Evolutionary conservation across 2,329 filamentous ascomycete genomes (phyloP).

Genomic region (Pseudogymnoascus sp.): DNA sequence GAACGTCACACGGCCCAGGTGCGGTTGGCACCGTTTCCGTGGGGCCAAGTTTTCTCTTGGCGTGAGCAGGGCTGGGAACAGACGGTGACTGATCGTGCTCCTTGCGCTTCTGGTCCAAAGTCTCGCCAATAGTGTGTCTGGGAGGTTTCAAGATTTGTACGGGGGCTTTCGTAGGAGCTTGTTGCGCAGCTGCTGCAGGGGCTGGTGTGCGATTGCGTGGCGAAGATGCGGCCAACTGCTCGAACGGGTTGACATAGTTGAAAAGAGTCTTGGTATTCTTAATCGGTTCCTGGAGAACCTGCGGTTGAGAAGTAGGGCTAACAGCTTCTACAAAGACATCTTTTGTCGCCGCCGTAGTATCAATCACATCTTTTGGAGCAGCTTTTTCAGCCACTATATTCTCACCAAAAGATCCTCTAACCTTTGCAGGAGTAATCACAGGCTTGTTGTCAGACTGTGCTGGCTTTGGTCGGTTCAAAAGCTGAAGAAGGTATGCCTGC

Average conservation of each 20-base stretch:
- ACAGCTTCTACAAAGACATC: conserved; percentile 36
- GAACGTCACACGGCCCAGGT: conserved; percentile 32
- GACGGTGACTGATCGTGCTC: conserved; percentile 21
- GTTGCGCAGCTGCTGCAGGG: conserved; percentile 32
- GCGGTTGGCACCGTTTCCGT: conserved; percentile 21
- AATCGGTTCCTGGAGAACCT: conserved; percentile 12
- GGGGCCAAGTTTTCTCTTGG: conserved; percentile 25
- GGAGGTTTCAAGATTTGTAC: conserved; percentile 29
- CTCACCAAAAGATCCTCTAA: conserved; percentile 6
- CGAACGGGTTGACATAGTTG: conserved; percentile 67
- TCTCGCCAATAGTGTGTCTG: conserved; percentile 20
- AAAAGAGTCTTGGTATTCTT: conserved; percentile 39
- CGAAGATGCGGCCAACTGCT: conserved; percentile 59
- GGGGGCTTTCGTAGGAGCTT: conserved; percentile 24
- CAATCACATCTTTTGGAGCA: conserved; percentile 28
- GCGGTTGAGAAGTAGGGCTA: conserved; percentile 14
- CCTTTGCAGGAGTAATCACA: conserved; percentile 22
- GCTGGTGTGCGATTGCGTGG: conserved; percentile 52
- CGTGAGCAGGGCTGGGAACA: conserved; percentile 21
- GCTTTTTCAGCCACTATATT: conserved; percentile 34
- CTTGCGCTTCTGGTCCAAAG: conserved; percentile 25
- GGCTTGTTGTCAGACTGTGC: conserved; percentile 43
- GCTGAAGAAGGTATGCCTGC: conserved; percentile 76
- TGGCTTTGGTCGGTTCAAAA: conserved; percentile 74
- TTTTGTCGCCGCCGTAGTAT: conserved; percentile 38